phyloP scores from a whole-genome alignment of 768 basidiomycete genomes.

The Holtermanniella nyarrowii region DNA sequence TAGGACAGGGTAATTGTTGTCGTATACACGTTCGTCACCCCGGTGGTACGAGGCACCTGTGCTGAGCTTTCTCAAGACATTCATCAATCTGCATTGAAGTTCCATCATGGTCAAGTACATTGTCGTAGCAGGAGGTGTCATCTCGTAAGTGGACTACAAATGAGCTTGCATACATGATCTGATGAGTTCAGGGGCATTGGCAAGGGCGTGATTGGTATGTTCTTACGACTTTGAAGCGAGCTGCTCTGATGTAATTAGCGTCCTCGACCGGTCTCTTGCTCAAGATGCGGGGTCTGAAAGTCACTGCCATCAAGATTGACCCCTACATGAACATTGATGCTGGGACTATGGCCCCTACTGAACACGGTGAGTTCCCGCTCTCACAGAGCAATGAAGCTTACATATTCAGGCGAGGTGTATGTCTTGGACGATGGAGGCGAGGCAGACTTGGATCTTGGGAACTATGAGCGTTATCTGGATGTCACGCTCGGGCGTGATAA shows the following conservation, averaged over 20 bases:
- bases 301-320: slow-evolving; percentile 98
- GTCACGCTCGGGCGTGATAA: slow-evolving; percentile 89
- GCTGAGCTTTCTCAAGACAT: no score
- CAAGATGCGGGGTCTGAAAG: slow-evolving; percentile 89
- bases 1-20: no score
- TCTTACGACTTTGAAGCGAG: background rate
- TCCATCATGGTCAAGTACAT: slow-evolving; percentile 83
- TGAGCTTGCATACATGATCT: background rate
- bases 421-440: slow-evolving; percentile 97
- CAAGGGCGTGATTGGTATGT: slow-evolving; percentile 95
- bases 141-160: slow-evolving; percentile 46
- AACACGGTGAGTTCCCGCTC: slow-evolving; percentile 65
- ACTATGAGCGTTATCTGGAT: slow-evolving; percentile 95
- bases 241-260: slow-evolving; percentile 47
- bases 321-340: slow-evolving; percentile 99
- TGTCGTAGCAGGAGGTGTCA: slow-evolving; percentile 89
- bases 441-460: slow-evolving; percentile 93
- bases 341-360: slow-evolving; percentile 95
- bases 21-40: no score
- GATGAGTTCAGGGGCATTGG: slow-evolving; percentile 67
- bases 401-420: slow-evolving; percentile 73
- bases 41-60: no score
- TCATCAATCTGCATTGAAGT: no score
- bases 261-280: slow-evolving; percentile 92
- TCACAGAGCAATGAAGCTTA: slow-evolving; percentile 2